These are phyloP conservation scores for Austropuccinia psidii DNA, from an alignment of 1,284 basidiomycete species.

Conservation along the genomic window DNA sequence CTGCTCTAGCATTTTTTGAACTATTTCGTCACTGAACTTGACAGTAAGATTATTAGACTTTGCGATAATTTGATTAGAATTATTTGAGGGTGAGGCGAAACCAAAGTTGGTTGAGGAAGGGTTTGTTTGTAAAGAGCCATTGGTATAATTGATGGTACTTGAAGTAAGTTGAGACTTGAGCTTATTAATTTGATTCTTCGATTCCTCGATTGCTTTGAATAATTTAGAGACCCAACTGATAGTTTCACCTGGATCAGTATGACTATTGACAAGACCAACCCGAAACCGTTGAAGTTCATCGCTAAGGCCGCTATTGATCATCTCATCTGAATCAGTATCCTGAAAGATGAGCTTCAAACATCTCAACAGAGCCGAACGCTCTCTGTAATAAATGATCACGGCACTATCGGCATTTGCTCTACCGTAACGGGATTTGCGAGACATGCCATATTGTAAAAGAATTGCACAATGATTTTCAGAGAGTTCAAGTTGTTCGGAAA, in stretches of 20 bases:
- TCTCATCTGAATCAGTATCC: conserved; percentile 8
- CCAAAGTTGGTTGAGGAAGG: neutral
- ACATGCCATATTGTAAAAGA: conserved; percentile 36
- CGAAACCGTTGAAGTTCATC: conserved; percentile 31
- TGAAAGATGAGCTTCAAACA: conserved; percentile 28
- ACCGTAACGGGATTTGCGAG: conserved; percentile 28
- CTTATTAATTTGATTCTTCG: conserved; percentile 31
- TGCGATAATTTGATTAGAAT: neutral
- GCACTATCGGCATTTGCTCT: conserved; percentile 35
- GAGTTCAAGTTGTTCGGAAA: conserved; percentile 35
- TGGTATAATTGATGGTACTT: neutral
- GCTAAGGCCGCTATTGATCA: conserved; percentile 14
- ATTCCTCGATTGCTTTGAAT: conserved; percentile 22
- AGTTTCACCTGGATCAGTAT: neutral
- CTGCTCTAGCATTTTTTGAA: conserved; percentile 36
- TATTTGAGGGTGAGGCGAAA: conserved; percentile 1
- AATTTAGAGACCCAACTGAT: conserved; percentile 30
- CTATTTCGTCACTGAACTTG: conserved; percentile 36
- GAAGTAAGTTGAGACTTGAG: conserved; percentile 34
- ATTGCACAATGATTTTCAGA: conserved; percentile 36
- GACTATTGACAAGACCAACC: conserved; percentile 14
- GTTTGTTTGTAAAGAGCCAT: neutral
- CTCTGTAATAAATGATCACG: conserved; percentile 36
- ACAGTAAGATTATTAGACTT: conserved; percentile 28
- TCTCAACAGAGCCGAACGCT: conserved; percentile 29